Percentiles rank a stretch among this genome's conserved stretches.
phyloP scores from a whole-genome alignment of 495 filamentous ascomycete genomes.

The Xylaria palmicola region DNA sequence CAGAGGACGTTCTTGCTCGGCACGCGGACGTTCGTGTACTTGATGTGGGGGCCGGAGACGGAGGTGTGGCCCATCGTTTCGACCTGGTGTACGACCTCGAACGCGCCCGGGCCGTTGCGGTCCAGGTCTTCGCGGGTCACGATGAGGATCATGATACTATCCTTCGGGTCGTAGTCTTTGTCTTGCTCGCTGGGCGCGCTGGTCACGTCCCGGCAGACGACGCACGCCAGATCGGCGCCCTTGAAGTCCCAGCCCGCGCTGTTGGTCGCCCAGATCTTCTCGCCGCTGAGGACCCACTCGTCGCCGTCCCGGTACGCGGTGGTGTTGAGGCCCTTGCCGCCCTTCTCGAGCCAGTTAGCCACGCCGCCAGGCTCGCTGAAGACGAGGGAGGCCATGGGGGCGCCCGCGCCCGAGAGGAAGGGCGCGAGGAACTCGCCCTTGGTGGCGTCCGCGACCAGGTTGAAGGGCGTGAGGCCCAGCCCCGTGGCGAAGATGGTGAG shows the following conservation, averaged over 20 bases:
- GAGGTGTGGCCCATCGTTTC: constrained; percentile 46
- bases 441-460: not conserved
- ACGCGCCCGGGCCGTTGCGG: constrained; percentile 29
- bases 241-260: constrained; percentile 51
- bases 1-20: constrained; percentile 47
- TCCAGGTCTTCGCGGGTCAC: not conserved
- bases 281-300: constrained; percentile 56
- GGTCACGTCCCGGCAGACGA: constrained; percentile 48
- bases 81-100: constrained; percentile 43
- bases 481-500: constrained; percentile 54
- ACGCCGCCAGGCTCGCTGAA: constrained; percentile 52
- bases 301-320: constrained; percentile 50
- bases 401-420: constrained; percentile 36
- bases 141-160: not conserved
- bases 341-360: constrained; percentile 53
- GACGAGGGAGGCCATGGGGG: constrained; percentile 50
- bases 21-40: constrained; percentile 48
- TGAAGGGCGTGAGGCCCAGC: constrained; percentile 51
- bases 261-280: constrained; percentile 60
- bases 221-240: constrained; percentile 53
- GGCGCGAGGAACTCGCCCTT: constrained; percentile 33
- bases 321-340: constrained; percentile 47
- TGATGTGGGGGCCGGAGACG: constrained; percentile 45
- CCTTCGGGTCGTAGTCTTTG: constrained; percentile 13
- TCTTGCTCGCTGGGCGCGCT: constrained; percentile 14